Evolutionary conservation across 345 rosid genomes (phyloP).

Genomic region (Hibiscus trionum): DNA sequence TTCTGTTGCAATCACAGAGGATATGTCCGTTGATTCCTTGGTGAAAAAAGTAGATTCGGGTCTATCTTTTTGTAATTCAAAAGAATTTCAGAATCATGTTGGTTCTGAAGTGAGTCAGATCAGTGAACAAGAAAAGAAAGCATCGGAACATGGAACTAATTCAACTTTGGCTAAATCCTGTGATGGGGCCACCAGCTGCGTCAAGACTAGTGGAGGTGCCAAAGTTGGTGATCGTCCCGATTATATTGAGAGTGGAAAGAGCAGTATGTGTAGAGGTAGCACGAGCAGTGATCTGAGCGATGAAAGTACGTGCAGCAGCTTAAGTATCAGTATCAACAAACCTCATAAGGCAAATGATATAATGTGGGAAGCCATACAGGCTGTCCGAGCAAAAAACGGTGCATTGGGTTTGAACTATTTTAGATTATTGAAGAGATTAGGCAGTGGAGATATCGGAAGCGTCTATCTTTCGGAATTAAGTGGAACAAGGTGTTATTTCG

Average conservation of each 20-base stretch:
- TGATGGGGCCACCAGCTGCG: slow-evolving; percentile 27
- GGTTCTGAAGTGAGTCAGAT: slow-evolving; percentile 15
- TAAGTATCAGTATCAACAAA: slow-evolving; percentile 48
- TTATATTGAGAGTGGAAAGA: slow-evolving; percentile 44
- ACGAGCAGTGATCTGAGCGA: slow-evolving; percentile 75
- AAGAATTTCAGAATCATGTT: slow-evolving; percentile 19
- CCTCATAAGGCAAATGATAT: slow-evolving; percentile 80
- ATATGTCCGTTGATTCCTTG: slow-evolving; percentile 23
- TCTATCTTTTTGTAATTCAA: slow-evolving; percentile 41
- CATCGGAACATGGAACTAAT: slow-evolving; percentile 18
- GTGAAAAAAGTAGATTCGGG: slow-evolving; percentile 45
- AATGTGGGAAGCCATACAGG: slow-evolving; percentile 77
- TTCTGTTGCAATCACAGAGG: slow-evolving; percentile 14
- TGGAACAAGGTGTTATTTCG: slow-evolving; percentile 62
- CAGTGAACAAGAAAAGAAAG: slow-evolving; percentile 26
- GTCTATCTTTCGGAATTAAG: slow-evolving; percentile 73
- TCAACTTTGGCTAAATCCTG: slow-evolving; percentile 26
- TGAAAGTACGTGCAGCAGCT: slow-evolving; percentile 64
- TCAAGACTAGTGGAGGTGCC: slow-evolving; percentile 36
- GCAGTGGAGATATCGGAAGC: slow-evolving; percentile 76
- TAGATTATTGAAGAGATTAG: slow-evolving; percentile 65
- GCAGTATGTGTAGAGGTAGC: slow-evolving; percentile 50
- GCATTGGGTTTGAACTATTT: slow-evolving; percentile 60
- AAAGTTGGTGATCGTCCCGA: slow-evolving; percentile 35
- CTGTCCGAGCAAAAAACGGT: slow-evolving; percentile 58